Conservation (phyloP, 2,329 filamentous ascomycete genomes). For the Pezicula neosporulosa region DNA sequence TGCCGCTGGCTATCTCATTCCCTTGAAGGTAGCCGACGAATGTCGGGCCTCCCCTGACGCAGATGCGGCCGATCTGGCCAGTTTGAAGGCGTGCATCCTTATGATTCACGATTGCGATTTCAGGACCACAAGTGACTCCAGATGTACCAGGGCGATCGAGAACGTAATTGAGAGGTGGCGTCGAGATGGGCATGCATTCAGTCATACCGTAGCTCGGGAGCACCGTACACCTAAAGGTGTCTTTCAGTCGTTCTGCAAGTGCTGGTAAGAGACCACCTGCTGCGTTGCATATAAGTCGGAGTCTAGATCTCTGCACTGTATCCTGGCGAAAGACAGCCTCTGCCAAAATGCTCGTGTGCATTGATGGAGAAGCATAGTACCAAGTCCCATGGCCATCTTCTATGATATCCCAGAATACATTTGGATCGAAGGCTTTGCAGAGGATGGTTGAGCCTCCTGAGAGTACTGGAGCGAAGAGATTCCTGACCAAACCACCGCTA, state of each 20-base stretch:
- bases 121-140: conserved; percentile 47
- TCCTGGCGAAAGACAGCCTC: conserved; percentile 36
- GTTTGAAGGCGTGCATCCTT: conserved; percentile 27
- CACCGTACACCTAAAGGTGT: conserved; percentile 47
- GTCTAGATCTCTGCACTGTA: conserved; percentile 38
- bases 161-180: conserved; percentile 46
- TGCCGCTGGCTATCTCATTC: conserved; percentile 20
- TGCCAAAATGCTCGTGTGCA: conserved; percentile 52
- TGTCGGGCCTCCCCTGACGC: conserved; percentile 46
- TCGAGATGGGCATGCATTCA: conserved; percentile 56
- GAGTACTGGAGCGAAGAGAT: conserved; percentile 51
- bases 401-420: conserved; percentile 52
- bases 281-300: conserved; percentile 51
- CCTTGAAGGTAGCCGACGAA: conserved; percentile 45
- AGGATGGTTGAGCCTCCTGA: conserved; percentile 51
- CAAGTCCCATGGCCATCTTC: conserved; percentile 45
- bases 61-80: conserved; percentile 43
- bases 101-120: conserved; percentile 45
- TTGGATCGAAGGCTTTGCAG: conserved; percentile 50
- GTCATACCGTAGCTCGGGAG: conserved; percentile 59
- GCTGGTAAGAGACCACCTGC: conserved; percentile 50
- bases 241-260: conserved; percentile 43
- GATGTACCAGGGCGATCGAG: conserved; percentile 51
- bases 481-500: conserved; percentile 47
- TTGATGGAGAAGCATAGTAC: conserved; percentile 56